phyloP scores from a whole-genome alignment of 208 protist genomes.

The Leishmania martiniquensis region DNA sequence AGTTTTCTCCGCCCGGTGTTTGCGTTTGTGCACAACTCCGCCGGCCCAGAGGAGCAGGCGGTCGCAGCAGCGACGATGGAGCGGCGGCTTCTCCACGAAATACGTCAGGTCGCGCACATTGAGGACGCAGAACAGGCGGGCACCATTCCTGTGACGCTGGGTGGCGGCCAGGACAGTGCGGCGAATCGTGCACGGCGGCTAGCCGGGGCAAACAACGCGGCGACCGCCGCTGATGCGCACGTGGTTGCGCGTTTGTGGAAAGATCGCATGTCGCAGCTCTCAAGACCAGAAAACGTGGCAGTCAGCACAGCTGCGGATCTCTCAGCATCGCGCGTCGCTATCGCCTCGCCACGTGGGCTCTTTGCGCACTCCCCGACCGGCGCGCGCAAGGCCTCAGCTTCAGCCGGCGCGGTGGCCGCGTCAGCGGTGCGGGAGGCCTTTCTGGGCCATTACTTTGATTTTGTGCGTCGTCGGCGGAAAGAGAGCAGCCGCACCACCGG shows the following conservation, averaged over 20 bases:
- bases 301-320: not conserved
- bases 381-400: not conserved
- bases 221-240: slow-evolving; percentile 6
- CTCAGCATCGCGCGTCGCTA: not conserved
- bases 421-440: slow-evolving; percentile 24
- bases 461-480: slow-evolving; percentile 19
- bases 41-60: slow-evolving; percentile 43
- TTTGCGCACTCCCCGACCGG: slow-evolving; percentile 11
- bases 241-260: slow-evolving; percentile 35
- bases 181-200: not conserved
- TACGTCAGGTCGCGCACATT: slow-evolving; percentile 52
- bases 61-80: slow-evolving; percentile 51
- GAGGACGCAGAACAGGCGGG: slow-evolving; percentile 37
- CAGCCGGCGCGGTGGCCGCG: not conserved
- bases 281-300: not conserved
- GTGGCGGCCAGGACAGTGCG: not conserved
- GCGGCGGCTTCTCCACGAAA: slow-evolving; percentile 39
- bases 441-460: slow-evolving; percentile 27
- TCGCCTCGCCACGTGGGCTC: slow-evolving; percentile 10
- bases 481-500: not conserved
- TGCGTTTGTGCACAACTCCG: slow-evolving; percentile 51
- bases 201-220: not conserved
- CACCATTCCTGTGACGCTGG: slow-evolving; percentile 22
- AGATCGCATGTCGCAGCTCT: slow-evolving; percentile 1
- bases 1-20: slow-evolving; percentile 63